Evolutionary conservation across 2,329 filamentous ascomycete species (phyloP), one percentile per base, ranked within the genome.

Genomic region (Cordyceps tenuipes): DNA sequence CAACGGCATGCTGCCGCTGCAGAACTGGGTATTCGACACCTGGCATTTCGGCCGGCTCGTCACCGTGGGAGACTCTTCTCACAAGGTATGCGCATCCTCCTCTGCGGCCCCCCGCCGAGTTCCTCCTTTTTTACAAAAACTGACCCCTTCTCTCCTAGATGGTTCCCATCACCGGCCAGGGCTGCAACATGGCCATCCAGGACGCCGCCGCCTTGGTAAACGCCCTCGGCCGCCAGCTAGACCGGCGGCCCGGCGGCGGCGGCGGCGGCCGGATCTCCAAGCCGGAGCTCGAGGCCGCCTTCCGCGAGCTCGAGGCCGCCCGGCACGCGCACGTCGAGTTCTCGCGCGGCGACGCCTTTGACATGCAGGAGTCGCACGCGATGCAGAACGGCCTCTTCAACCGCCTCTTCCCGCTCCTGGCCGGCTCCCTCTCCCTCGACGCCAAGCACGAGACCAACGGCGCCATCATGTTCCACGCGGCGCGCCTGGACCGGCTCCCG

Each of bases 21-120:
- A 54, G 50, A 73, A 76, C 62, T 72, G 71, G 41, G 68, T 75
- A 1, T 69, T 75, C n/a, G 62, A 70, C 12, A 67, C 69, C 41
- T 77, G 75, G 72, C 68, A 73, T 54, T 75, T 69, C 47, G 67
- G 70, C 12, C 66, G 76, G 10, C 70, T 75, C 3, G 67, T 77
- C 1, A 66, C 70, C 1, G 68, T 78, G 6, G 76, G 75, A 0
- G 76, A 78, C 62, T 68, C 75, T 0, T 73, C 70, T 7, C 75
- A 78, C 62, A 78, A 77, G 68, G 72, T 49, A 57, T 8, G 31
- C 2, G 31, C 2, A 15, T 4, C 8, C 10, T 17, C 1, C 3
- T 21, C 19, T 21, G 3, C 23, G 23, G 23, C 19, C 31, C 29
- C 26, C 6, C 6, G 26, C 26, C 39, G 17, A 29, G n/a, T 53